Evolutionary conservation across 345 rosid species (phyloP).

Genomic region (Camelina neglecta): DNA sequence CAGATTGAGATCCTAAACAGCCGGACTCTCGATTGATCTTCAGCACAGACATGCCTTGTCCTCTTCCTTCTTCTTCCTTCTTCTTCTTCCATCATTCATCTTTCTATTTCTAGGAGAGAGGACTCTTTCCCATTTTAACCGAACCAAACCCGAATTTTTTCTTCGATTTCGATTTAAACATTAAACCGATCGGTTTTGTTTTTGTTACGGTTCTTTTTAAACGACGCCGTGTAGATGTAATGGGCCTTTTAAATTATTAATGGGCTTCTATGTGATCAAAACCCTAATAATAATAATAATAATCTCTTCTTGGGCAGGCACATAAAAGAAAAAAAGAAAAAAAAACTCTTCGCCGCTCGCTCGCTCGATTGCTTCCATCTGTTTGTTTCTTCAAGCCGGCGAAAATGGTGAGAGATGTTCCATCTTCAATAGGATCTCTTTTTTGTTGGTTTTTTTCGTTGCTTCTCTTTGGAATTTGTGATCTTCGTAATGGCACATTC

Average conservation of each 20-base stretch:
- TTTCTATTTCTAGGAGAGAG: constrained; percentile 40
- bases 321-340: too few species aligned
- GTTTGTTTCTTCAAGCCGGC: not conserved
- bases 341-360: not conserved
- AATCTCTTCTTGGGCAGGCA: not conserved
- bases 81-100: constrained; percentile 12
- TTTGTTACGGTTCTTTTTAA: too few species aligned
- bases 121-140: constrained; percentile 14
- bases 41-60: not conserved
- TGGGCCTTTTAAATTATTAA: not conserved
- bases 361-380: not conserved
- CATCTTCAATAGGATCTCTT: not conserved
- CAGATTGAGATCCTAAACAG: constrained; percentile 39
- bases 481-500: not conserved
- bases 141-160: not conserved
- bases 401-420: constrained; percentile 17
- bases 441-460: not conserved
- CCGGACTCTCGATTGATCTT: constrained; percentile 29
- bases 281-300: not conserved
- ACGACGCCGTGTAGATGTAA: not conserved
- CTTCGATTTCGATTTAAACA: not conserved
- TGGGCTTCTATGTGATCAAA: not conserved
- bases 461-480: not conserved
- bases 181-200: not conserved
- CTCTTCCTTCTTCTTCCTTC: constrained; percentile 9